A percentile compares a stretch with the other conserved stretches of the same genome.
Conservation (phyloP, 345 rosid genomes). For the thale cress (Arabidopsis thaliana) region DNA sequence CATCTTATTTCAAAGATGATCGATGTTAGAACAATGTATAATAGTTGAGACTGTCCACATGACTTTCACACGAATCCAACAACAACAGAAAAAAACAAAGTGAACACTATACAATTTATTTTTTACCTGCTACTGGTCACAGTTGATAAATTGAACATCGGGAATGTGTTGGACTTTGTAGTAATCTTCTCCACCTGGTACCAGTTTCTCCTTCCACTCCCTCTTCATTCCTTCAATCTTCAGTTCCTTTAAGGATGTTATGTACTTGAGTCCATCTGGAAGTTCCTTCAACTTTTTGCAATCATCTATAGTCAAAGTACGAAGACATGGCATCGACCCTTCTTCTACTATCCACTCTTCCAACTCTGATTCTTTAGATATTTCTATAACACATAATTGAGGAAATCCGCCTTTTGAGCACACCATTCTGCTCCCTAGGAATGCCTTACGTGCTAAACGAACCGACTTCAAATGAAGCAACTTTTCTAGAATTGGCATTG, state of each 20-base stretch:
- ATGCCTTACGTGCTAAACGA: fast-evolving
- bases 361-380: not conserved
- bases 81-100: not conserved
- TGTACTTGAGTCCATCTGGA: not conserved
- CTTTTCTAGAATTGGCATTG: constrained; percentile 1
- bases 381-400: not conserved
- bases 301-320: not conserved
- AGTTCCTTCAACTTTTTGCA: not conserved
- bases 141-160: not conserved
- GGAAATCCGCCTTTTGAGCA: constrained; percentile 4
- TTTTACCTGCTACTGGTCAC: not conserved
- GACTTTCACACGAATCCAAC: not conserved
- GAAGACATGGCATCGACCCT: not conserved
- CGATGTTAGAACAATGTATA: not conserved
- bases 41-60: not conserved
- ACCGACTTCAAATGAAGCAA: constrained; percentile 2
- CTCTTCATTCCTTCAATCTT: not conserved
- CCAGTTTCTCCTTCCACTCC: not conserved
- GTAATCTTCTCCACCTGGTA: not conserved
- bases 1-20: not conserved
- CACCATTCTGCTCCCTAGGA: not conserved
- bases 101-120: not conserved
- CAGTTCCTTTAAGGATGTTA: not conserved
- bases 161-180: constrained; percentile 11
- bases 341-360: not conserved